Evolutionary conservation across 495 filamentous ascomycete genomes (phyloP), one percentile per base, ranked within the genome.

Genomic region (Neurospora sp.): DNA sequence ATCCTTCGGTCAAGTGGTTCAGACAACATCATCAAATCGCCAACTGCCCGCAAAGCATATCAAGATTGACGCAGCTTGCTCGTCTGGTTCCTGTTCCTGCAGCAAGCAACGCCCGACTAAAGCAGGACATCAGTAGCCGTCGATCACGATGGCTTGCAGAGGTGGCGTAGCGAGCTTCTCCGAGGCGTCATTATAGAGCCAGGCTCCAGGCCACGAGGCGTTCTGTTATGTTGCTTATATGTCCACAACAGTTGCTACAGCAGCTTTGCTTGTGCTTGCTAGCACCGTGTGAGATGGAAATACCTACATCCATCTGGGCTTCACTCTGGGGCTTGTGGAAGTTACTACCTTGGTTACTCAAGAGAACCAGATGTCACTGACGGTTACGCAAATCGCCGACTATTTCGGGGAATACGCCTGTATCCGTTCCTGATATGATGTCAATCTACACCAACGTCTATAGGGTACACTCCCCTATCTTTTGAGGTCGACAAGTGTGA

Each of bases 301-400:
- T 66, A 9, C 12, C 23, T 62, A 62, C 27, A 16, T 35, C 27
- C 12, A 66, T 18, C 14, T 66, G 31, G 23, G 27, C 54, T 66
- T 66, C 54, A 66, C 27, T 66, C 54, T 66, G 23, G 31, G 23
- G 27, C 14, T 62, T 35, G 54, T 62, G 27, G 23, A 35, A 62
- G 27, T 54, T 14, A 62, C 3, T 18, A 35, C 6, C 27, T 31
- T 66, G 54, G 16, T 35, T 8, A 66, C 54, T 18, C 54, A 35
- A 66, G 27, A 37, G 54, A 66, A 66, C 3, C 54, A 66, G 12
- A 66, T 37, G 14, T 66, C 54, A 35, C 54, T 9, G 31, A 62
- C 66, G 54, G 80, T 79, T 80, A 79, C 80, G 74, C 80, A 82
- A 75, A 77, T 79, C 77, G 79, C 77, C 80, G 77, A 78, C 80